Conservation (phyloP, 192 early-diverging fungal species). For the Coemansia sp. region DNA sequence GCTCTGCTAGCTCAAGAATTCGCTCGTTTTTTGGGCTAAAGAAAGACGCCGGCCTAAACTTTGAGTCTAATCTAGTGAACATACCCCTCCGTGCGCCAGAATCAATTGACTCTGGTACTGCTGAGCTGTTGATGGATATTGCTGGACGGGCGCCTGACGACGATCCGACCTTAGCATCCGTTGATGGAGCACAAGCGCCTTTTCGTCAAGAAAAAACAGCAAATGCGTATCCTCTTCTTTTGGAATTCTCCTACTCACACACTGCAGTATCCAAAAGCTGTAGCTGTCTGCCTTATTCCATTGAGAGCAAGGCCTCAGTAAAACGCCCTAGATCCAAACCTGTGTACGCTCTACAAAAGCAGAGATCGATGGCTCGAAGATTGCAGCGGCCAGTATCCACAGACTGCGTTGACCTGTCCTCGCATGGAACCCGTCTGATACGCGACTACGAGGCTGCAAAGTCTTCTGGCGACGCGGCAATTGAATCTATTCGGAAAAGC, state of each 20-base stretch:
- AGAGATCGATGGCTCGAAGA: conserved; percentile 7
- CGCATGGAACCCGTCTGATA: conserved; percentile 5
- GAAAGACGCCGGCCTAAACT: not conserved
- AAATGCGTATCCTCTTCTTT: conserved; percentile 33
- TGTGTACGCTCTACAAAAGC: conserved; percentile 5
- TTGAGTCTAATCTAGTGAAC: not conserved
- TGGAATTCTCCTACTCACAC: conserved; percentile 12
- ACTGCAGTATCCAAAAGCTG: not conserved
- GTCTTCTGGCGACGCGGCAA: conserved; percentile 33
- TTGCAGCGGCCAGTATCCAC: conserved; percentile 3
- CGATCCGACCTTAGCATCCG: conserved; percentile 37
- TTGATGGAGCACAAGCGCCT: conserved; percentile 26
- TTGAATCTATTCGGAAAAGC: conserved; percentile 36
- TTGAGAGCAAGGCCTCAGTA: not conserved
- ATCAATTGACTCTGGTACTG: conserved; percentile 32
- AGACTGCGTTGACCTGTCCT: not conserved
- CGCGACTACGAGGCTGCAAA: conserved; percentile 27
- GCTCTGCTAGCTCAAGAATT: not conserved
- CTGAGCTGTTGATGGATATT: conserved; percentile 49
- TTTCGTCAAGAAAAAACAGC: conserved; percentile 48
- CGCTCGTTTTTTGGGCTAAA: conserved; percentile 11
- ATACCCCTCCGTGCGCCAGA: conserved; percentile 14
- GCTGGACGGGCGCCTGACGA: conserved; percentile 34
- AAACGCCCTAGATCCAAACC: not conserved
- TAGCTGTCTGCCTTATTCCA: not conserved